Evolutionary conservation across 2,329 filamentous ascomycete genomes (phyloP).

Genomic region (Trichoderma lentiforme): DNA sequence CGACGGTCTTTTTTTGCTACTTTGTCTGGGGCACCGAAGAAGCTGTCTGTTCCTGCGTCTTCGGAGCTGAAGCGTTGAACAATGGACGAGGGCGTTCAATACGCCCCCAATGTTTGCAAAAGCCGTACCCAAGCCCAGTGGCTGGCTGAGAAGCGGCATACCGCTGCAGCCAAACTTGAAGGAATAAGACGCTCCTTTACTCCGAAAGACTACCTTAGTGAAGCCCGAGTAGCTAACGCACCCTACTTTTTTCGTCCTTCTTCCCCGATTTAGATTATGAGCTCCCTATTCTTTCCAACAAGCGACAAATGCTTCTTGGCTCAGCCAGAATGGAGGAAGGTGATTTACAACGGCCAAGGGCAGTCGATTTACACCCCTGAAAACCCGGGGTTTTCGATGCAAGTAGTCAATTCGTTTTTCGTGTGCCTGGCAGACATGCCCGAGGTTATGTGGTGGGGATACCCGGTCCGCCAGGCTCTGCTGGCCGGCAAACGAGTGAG

Average conservation of each 20-base stretch:
- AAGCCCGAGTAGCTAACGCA: neutral
- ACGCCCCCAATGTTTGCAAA: neutral
- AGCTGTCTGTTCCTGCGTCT: neutral
- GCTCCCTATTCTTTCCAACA: constrained; percentile 36
- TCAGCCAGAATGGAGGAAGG: constrained; percentile 35
- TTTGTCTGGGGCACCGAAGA: neutral
- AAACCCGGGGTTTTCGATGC: constrained; percentile 24
- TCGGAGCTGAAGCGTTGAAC: neutral
- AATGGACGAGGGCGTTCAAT: neutral
- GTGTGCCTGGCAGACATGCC: constrained; percentile 34
- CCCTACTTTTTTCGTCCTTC: neutral
- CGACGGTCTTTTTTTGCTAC: neutral
- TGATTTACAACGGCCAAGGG: constrained; percentile 29
- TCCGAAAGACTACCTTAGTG: neutral
- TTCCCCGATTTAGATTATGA: constrained; percentile 33
- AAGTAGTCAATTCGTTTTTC: constrained; percentile 34
- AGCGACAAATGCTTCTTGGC: constrained; percentile 37
- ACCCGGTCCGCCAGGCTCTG: constrained; percentile 20
- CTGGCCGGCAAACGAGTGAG: constrained; percentile 30
- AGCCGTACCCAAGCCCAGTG: neutral
- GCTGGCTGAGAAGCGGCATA: neutral
- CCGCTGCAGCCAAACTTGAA: neutral
- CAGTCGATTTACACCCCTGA: constrained; percentile 28
- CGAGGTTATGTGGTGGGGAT: constrained; percentile 32
- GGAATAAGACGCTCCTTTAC: neutral